Percentiles rank a stretch among this genome's conserved stretches.
Evolutionary conservation across 2,329 filamentous ascomycete genomes (phyloP).

Genomic region (Paradendryphiella salina): DNA sequence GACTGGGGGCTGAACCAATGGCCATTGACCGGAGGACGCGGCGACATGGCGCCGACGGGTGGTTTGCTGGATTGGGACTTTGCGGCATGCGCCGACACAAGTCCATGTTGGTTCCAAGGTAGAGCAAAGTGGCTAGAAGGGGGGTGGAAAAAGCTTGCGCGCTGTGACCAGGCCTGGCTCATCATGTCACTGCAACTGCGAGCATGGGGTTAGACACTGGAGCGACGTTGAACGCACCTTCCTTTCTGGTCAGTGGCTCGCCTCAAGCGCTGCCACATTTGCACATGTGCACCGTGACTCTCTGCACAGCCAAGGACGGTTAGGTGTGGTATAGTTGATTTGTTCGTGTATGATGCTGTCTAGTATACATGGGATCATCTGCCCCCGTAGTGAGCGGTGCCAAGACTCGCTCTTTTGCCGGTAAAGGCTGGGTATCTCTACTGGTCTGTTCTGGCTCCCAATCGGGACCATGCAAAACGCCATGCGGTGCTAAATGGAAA

Average conservation of each 20-base stretch:
- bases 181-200: slow-evolving; percentile 5
- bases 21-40: slow-evolving; percentile 5
- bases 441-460: slow-evolving; percentile 14
- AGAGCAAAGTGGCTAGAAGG: slow-evolving; percentile 8
- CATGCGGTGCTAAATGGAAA: slow-evolving; percentile 36
- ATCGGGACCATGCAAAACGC: slow-evolving; percentile 30
- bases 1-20: slow-evolving; percentile 3
- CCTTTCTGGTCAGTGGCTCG: not conserved
- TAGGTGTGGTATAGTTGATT: not conserved
- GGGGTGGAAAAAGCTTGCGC: slow-evolving; percentile 16
- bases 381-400: slow-evolving; percentile 31
- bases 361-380: slow-evolving; percentile 14
- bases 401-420: slow-evolving; percentile 22
- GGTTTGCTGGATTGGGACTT: slow-evolving; percentile 11
- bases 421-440: slow-evolving; percentile 39
- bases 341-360: not conserved
- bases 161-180: not conserved
- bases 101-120: not conserved
- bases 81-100: slow-evolving; percentile 15
- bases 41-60: slow-evolving; percentile 9
- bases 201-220: not conserved
- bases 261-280: not conserved
- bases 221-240: slow-evolving; percentile 7
- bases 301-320: not conserved
- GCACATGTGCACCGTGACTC: not conserved